Evolutionary conservation across 2,329 filamentous ascomycete species (phyloP), one percentile per base, ranked within the genome.

Genomic region (Camillea tinctor): DNA sequence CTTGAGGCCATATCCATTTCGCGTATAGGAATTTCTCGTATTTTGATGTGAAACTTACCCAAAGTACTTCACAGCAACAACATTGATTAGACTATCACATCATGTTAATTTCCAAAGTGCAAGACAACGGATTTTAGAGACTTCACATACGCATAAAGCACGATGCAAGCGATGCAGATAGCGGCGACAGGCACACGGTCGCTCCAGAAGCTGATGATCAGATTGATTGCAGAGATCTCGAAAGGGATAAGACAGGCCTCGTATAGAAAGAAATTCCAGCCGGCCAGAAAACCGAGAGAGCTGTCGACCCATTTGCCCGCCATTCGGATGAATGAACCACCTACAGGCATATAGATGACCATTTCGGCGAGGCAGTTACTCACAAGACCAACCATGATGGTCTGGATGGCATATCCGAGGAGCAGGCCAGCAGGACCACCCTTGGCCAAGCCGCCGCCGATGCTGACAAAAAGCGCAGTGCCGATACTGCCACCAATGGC

Each of bases 301-400:
- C 88, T 86, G 70, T 89, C 87, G 9, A 85, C 84, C 83, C 85
- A 89, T 65, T 85, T 78, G 24, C 86, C 85, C 4, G 85, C 85
- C 68, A 88, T 79, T 61, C 87, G 84, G 64, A 89, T 82, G 69
- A 88, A 89, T 1, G 84, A 84, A 63, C 86, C 86, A 50, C 80
- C 81, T 52, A 89, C 80, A 22, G 87, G 87, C 79, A 87, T 85
- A 63, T 82, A 83, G 44, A 80, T 79, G 26, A 78, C 81, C 86
- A 89, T 89, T 71, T 89, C 87, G 8, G 87, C 86, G 60, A 88
- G 78, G 62, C 80, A 81, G 69, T 88, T 89, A 79, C 88, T 89
- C 69, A 89, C 83, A 52, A 87, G 75, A 22, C 77, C 86, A 60
- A 89, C 78, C 57, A 88, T 71, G 53, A 71, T 59, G 17, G 69